Evolutionary conservation across 179 eudicot species (phyloP), one percentile per base, ranked within the genome.

Genomic region (Silene coronaria): DNA sequence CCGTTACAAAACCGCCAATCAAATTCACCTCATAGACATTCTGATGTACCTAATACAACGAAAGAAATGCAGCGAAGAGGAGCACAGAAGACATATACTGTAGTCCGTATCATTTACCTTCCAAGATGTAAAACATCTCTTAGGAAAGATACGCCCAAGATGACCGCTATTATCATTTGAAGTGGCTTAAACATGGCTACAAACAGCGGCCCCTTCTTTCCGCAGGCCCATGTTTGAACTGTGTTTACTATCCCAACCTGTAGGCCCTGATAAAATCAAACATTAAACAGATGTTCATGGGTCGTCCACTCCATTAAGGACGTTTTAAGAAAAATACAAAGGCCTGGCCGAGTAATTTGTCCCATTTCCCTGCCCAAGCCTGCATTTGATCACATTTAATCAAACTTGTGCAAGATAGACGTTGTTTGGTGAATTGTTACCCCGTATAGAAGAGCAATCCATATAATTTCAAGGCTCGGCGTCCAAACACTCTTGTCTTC

Each of bases 171-270:
- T 24, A 83, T 72, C 86, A 83, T 83, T 72, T 83, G 82, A 23
- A 83, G 76, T 14, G 86, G 86, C 76, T 80, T 83, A 59, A 83
- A 83, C 84, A 83, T 83, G 38, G 82, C 81, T 26, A 83, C 86
- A 75, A 80, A 83, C 16, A 83, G 53, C 14, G 86, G 84, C 14
- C 86, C 86, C 74, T 83, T 80, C 78, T 71, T 83, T 23, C 84
- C 67, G 69, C 84, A 80, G 7, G 82, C 86, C 86, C 86, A 80
- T n/a, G 84, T 80, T 17, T 77, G 80, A 38, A 72, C 78, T 0
- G 22, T 71, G 55, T 80, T 83, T 34, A 75, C 13, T 9, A 80
- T 55, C 5, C 77, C 84, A 23, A 78, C 78, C 78, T 66, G 71
- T 12, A 83, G 3, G 9, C 78, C 76, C 86, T 83, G 71, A 30